Base-by-base conservation (phyloP, 208 protist genomes). In the Wallacemonas sp. region DNA sequence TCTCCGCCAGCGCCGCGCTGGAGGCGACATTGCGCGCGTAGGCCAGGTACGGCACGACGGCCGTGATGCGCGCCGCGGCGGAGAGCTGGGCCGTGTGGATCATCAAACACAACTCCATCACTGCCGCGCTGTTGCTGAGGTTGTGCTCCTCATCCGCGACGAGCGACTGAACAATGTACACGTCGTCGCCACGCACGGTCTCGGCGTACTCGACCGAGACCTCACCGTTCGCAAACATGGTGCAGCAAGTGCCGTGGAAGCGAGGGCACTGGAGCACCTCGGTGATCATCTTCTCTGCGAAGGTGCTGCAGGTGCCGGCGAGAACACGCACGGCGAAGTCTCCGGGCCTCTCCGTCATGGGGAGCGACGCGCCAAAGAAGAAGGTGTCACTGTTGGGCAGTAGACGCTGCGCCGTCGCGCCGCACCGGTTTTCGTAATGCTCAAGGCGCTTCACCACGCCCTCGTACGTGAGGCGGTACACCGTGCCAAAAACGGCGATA, bases 91-190 rank as follows among this genome's bases (percentile, higher is more conserved):
- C 88, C 1, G 86, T 85, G 63, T 97, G 88, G 0, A 94, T 61
- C 76, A 96, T 87, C 62, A 98, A 80, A 22, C 82, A 73, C 22
- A 98, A 69, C 74, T 98, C 96, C 96, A 98, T 98, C 30, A 93
- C 48, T 13, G 81, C 74, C 19, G 70, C 81, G 3, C 79, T 74
- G 77, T 97, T 91, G 60, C 96, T 97, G 32, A 98, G 85, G 39
- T 76, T 89, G 45, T 92, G 74, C 13, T 72, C 75, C 32, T 91
- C 92, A 39, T 85, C 70, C 41, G 92, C 68, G 2, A 86, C 83
- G 53, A 91, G 80, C 6, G 88, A 93, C 72, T 98, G 94, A 33
- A 99, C 84, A 41, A 99, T 83, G 67, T 97, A 99, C 6, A 98
- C 85, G 80, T 99, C 97, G 57, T 93, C 86, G 24, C 96, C 97